Conservation (phyloP, 2,329 filamentous ascomycete species). For the Ascochyta koolunga region DNA sequence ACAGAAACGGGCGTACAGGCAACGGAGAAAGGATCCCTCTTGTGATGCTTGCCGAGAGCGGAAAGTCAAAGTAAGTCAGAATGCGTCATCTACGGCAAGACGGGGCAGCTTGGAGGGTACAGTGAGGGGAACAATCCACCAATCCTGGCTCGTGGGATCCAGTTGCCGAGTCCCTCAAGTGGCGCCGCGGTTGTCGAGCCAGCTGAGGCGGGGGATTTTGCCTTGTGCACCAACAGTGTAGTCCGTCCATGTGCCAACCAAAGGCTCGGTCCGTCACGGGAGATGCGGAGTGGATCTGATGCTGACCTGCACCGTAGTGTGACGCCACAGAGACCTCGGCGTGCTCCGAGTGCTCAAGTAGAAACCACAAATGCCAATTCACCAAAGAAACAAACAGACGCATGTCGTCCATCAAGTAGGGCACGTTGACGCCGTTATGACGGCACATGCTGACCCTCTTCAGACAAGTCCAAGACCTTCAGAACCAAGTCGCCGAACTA, state of each 20-base stretch:
- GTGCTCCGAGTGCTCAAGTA: constrained; percentile 95
- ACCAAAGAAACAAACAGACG: constrained; percentile 98
- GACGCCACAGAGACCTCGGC: constrained; percentile 96
- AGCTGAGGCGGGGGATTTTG: no score
- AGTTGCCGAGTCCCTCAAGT: neutral
- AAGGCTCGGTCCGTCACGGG: no score
- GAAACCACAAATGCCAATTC: constrained; percentile 97
- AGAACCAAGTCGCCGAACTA: constrained; percentile 83
- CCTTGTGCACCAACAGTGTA: no score
- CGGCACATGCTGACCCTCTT: constrained; percentile 15
- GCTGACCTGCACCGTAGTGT: constrained; percentile 61
- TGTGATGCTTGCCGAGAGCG: constrained; percentile 94
- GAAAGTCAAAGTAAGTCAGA: constrained; percentile 64
- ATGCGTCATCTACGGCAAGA: neutral
- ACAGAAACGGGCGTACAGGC: constrained; percentile 92
- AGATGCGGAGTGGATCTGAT: neutral
- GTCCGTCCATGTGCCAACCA: no score
- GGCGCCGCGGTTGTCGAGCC: neutral
- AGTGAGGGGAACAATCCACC: neutral
- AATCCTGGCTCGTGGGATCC: no score
- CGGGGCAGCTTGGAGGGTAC: neutral
- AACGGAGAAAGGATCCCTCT: constrained; percentile 93
- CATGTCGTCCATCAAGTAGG: constrained; percentile 95
- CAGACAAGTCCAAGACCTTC: constrained; percentile 90
- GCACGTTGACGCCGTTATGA: constrained; percentile 28